A percentile compares a stretch with the other conserved stretches of the same genome.
Evolutionary conservation across 208 protist genomes (phyloP).

Genomic region (Leishmania turanica): DNA sequence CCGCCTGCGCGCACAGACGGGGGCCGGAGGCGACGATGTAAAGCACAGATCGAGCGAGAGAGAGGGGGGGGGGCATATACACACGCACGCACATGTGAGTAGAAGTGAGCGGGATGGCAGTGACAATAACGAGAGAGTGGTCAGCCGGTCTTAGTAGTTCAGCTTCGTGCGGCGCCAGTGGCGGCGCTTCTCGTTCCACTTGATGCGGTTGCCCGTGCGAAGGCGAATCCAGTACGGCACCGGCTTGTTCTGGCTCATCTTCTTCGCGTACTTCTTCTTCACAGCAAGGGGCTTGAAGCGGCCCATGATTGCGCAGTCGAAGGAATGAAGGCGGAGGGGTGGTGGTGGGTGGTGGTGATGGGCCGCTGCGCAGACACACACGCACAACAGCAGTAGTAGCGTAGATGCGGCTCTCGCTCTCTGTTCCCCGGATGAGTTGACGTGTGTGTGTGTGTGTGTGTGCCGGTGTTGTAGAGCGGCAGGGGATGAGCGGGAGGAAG

Average conservation of each 20-base stretch:
- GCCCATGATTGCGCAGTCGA: conserved; percentile 52
- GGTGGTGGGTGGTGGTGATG: not conserved
- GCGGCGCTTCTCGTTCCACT: conserved; percentile 96
- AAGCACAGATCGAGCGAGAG: not conserved
- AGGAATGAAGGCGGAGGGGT: not conserved
- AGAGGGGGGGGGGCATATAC: not conserved
- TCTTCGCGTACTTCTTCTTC: conserved; percentile 96
- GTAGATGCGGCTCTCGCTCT: conserved; percentile 4
- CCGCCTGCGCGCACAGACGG: not conserved
- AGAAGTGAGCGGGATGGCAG: not conserved
- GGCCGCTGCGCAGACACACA: not conserved
- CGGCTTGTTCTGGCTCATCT: conserved; percentile 94
- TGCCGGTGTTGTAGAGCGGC: not conserved
- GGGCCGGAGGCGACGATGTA: not conserved
- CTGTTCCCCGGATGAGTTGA: not conserved
- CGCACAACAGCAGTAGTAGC: not conserved
- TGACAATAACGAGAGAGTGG: not conserved
- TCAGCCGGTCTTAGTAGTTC: conserved; percentile 70
- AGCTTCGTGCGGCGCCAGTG: conserved; percentile 97
- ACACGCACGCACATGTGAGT: not conserved
- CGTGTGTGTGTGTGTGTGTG: not conserved
- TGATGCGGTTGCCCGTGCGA: conserved; percentile 91
- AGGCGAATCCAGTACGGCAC: conserved; percentile 95
- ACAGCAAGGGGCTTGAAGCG: conserved; percentile 92
- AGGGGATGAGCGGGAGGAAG: not conserved